A percentile compares a stretch with the other conserved stretches of the same genome.
Conservation (phyloP, 257 asterid genomes). For the Penstemon barbatus region DNA sequence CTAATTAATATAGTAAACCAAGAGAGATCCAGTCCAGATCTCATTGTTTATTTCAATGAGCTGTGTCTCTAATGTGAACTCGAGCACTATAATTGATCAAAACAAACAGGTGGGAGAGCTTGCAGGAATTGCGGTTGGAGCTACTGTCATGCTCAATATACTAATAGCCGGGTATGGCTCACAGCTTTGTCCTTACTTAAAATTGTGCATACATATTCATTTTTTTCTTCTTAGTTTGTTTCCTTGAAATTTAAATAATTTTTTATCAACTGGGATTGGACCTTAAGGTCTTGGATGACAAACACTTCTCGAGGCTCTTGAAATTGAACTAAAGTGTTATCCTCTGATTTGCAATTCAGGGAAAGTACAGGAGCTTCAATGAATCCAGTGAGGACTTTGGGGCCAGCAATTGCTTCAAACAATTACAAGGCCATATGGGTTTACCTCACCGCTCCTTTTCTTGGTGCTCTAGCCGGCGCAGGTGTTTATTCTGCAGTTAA, state of each 20-base stretch:
- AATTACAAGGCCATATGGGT: conserved; percentile 77
- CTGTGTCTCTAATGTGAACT: too few species aligned
- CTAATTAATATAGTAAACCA: conserved; percentile 16
- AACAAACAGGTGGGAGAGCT: conserved; percentile 76
- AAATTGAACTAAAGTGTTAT: background rate
- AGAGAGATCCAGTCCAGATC: conserved; percentile 41
- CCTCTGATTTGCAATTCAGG: conserved; percentile 33
- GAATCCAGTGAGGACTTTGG: conserved; percentile 87
- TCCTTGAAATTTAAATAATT: too few species aligned
- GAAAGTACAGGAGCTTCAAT: conserved; percentile 81
- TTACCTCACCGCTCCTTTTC: conserved; percentile 72
- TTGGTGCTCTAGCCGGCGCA: conserved; percentile 80
- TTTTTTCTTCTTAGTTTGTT: too few species aligned
- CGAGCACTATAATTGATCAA: too few species aligned
- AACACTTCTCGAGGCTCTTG: background rate
- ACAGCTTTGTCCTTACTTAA: background rate
- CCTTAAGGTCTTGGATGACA: background rate
- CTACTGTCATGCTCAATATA: conserved; percentile 83
- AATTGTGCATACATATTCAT: too few species aligned
- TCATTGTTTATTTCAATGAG: background rate
- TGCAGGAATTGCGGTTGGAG: conserved; percentile 91
- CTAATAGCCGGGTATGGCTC: conserved; percentile 73
- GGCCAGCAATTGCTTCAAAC: conserved; percentile 81
- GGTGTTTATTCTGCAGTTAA: conserved; percentile 73
- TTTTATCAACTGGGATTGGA: background rate